Evolutionary conservation across 129 eudicot genomes (phyloP), one percentile per base, ranked within the genome.

Genomic region (Gnaphalium uliginosum): DNA sequence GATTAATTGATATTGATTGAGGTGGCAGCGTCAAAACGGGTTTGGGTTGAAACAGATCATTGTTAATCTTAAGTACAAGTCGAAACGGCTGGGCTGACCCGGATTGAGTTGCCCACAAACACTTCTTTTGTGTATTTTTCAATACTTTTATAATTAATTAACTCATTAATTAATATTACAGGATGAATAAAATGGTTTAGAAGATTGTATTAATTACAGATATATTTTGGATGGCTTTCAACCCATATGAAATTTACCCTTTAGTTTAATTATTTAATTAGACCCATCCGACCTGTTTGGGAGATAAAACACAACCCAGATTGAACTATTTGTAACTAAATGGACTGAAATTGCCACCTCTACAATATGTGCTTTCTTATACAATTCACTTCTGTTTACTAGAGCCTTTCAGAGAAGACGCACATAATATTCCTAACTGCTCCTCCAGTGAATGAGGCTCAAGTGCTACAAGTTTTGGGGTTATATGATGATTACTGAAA

Each of bases 371-470:
- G 59, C n/a, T 53, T n/a, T 53, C 2, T 53, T 17, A 53, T 6
- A 53, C 23, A n/a, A 53, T 19, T 19, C 23, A 29, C 72, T 41
- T 9, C 9, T 41, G 3, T 35, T 35, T 4, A 58, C n/a, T 92
- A 91, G 92, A 70, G 83, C 75, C 91, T 91, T 66, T 91, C 97
- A 4, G 87, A 88, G 59, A 85, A 76, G 82, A 91, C 89, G 4
- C 80, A 84, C 37, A 23, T 86, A 73, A 85, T 91, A 65, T 88
- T 89, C 70, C 90, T 91, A 6, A 88, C 78, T 23, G 62, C 82
- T 39, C 95, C 97, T 39, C 95, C 97, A 0, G 85, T 91, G 68
- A 88, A 85, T 54, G 94, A 83, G 56, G 89, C 60, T 35, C 87
- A 78, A 77, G 27, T 86, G 21, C 57, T 50, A 50, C 57, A 50